Percentiles rank a stretch among this genome's conserved stretches.
Evolutionary conservation across 2,329 filamentous ascomycete species (phyloP).

Genomic region (Paradendryphiella salina): DNA sequence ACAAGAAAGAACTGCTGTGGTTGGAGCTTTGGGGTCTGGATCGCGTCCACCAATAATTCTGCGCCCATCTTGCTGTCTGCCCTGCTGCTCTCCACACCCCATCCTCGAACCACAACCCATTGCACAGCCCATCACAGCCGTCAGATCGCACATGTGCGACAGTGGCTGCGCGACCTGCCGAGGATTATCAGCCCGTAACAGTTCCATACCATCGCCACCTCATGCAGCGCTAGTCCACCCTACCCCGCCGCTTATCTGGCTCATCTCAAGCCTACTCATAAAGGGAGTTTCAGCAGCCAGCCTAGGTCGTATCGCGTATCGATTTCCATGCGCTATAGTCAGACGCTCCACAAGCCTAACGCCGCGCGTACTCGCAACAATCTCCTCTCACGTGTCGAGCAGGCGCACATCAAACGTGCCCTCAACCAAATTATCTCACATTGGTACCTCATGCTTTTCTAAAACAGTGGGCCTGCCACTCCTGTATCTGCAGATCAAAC

Average conservation of each 20-base stretch:
- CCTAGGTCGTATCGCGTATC: slow-evolving; percentile 13
- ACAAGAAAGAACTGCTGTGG: background rate
- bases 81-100: background rate
- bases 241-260: slow-evolving; percentile 1
- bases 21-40: background rate
- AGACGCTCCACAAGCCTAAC: slow-evolving; percentile 4
- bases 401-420: slow-evolving; percentile 9
- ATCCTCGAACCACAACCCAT: background rate
- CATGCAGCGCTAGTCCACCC: background rate
- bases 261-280: slow-evolving; percentile 2
- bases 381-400: slow-evolving; percentile 4
- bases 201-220: background rate
- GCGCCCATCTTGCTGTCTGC: background rate
- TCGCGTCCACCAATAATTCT: background rate
- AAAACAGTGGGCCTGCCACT: slow-evolving; percentile 4
- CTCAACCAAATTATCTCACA: background rate
- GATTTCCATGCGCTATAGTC: slow-evolving; percentile 8
- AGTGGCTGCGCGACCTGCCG: background rate
- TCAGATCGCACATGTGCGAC: background rate
- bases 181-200: background rate
- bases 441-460: background rate
- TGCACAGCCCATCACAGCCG: background rate
- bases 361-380: slow-evolving; percentile 16
- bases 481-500: slow-evolving; percentile 8
- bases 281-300: slow-evolving; percentile 3